A percentile compares a stretch with the other conserved stretches of the same genome.
phyloP scores from a whole-genome alignment of 306 rosid genomes.

The Prinsepia uniflora region DNA sequence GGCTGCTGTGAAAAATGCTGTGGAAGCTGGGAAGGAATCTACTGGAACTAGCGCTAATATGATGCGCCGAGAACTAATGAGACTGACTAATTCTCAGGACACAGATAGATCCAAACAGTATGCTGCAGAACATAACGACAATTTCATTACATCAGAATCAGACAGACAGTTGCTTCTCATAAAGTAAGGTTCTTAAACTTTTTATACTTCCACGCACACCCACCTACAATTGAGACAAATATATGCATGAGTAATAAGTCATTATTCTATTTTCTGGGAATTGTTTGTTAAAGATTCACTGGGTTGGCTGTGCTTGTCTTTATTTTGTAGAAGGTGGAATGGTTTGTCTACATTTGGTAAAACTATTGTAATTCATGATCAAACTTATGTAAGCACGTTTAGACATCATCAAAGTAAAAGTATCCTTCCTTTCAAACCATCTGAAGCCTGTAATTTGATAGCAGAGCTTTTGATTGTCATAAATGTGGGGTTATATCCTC shows the following conservation, averaged over 20 bases:
- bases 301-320: not conserved
- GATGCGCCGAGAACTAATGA: conserved; percentile 84
- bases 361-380: not conserved
- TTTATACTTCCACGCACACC: not conserved
- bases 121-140: conserved; percentile 53
- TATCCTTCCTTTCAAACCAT: not conserved
- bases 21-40: conserved; percentile 54
- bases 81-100: conserved; percentile 66
- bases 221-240: not conserved
- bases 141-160: conserved; percentile 85
- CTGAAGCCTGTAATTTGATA: not conserved
- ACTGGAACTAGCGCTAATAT: conserved; percentile 42
- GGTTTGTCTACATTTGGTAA: not conserved
- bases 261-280: not conserved
- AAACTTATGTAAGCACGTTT: not conserved
- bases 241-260: not conserved
- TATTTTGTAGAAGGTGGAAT: not conserved
- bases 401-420: not conserved
- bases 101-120: conserved; percentile 47
- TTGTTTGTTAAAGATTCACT: not conserved
- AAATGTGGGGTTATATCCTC: not conserved
- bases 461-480: not conserved
- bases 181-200: conserved; percentile 41
- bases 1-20: conserved; percentile 54
- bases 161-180: conserved; percentile 92